Conservation (phyloP, 805 yeast species). For the Wickerhamiella slavikovae region DNA sequence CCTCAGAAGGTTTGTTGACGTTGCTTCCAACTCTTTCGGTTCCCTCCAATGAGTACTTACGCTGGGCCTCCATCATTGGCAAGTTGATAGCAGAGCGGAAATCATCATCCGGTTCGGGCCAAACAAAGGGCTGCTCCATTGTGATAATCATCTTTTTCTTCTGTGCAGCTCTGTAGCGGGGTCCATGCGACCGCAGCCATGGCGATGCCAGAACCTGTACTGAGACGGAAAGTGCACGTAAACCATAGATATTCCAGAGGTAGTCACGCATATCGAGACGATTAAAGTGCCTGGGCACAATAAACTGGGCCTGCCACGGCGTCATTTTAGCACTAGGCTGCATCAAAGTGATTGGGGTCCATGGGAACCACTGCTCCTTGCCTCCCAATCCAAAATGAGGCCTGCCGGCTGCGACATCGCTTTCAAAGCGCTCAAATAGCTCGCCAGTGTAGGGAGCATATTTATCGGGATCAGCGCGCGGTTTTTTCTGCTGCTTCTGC, state of each 20-base stretch:
- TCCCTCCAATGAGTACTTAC: constrained; percentile 31
- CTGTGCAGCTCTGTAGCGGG: constrained; percentile 62
- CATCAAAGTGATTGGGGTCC: constrained; percentile 56
- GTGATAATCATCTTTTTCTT: constrained; percentile 92
- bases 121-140: constrained; percentile 84
- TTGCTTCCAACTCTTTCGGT: constrained; percentile 42
- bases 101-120: constrained; percentile 41
- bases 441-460: constrained; percentile 11
- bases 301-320: constrained; percentile 91
- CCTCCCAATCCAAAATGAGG: constrained; percentile 77
- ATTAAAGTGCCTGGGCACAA: constrained; percentile 85
- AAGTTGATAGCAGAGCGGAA: constrained; percentile 6
- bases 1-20: constrained; percentile 39
- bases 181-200: constrained; percentile 39
- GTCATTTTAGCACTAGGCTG: constrained; percentile 93
- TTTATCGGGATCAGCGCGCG: constrained; percentile 8
- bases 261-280: constrained; percentile 89
- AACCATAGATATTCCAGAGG: constrained; percentile 71
- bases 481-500: too few relatives aligned
- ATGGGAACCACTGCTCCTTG: constrained; percentile 60
- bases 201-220: constrained; percentile 63
- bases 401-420: constrained; percentile 21
- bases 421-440: constrained; percentile 5
- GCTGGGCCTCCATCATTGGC: constrained; percentile 25
- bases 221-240: constrained; percentile 74